These are phyloP conservation scores for Alternaria sp. DNA, from an alignment of 2,329 filamentous ascomycete genomes.

Conservation along the genomic window DNA sequence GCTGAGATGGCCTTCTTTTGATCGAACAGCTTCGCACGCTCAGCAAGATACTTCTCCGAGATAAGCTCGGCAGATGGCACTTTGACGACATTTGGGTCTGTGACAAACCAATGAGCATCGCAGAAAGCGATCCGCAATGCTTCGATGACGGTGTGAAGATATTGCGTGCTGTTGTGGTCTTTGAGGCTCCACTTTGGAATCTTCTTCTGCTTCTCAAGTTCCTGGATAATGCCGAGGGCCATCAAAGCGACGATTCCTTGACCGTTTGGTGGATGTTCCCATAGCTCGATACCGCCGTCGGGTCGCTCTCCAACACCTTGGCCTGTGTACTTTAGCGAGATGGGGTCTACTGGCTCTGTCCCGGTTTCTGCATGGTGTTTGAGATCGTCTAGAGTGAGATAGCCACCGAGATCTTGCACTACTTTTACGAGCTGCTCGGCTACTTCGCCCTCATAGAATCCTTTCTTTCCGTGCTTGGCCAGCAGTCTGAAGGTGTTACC, in stretches of 20 bases:
- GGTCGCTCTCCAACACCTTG: constrained; percentile 63
- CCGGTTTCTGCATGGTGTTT: constrained; percentile 74
- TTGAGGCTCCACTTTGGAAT: constrained; percentile 72
- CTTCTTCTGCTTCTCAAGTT: constrained; percentile 76
- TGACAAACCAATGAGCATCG: constrained; percentile 88
- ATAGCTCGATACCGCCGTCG: constrained; percentile 73
- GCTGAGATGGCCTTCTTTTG: constrained; percentile 59
- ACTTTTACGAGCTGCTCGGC: constrained; percentile 83
- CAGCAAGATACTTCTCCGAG: constrained; percentile 74
- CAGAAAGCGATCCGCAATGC: constrained; percentile 87
- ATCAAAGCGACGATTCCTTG: constrained; percentile 95
- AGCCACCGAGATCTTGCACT: constrained; percentile 75
- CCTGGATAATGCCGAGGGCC: constrained; percentile 88
- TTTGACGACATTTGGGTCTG: constrained; percentile 75
- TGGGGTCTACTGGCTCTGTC: constrained; percentile 82
- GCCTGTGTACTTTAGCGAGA: constrained; percentile 78
- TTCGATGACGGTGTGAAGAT: constrained; percentile 86
- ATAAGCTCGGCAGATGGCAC: constrained; percentile 76
- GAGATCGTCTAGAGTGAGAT: constrained; percentile 80
- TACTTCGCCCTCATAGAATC: constrained; percentile 87
- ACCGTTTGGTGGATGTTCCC: constrained; percentile 97
- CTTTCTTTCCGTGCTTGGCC: constrained; percentile 80
- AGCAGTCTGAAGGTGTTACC: constrained; percentile 82
- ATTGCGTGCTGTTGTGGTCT: constrained; percentile 79
- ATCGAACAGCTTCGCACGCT: constrained; percentile 69